Evolutionary conservation across 1,284 basidiomycete genomes (phyloP).

Genomic region (Malassezia globosa): DNA sequence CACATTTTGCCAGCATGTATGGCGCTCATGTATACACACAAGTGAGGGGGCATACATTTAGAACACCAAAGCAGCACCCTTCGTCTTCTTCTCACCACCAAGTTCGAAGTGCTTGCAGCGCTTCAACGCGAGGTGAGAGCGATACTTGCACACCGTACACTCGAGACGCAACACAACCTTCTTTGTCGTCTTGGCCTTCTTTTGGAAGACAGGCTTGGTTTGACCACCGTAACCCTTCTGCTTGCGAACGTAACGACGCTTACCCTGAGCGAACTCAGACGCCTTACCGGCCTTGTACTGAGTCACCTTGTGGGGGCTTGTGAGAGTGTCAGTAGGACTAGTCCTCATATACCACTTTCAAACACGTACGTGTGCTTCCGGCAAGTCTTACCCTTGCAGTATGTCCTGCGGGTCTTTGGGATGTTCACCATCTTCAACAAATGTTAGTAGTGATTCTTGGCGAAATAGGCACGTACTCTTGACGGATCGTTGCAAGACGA

Average conservation of each 20-base stretch:
- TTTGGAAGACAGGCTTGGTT: slow-evolving; percentile 99
- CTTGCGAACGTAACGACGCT: slow-evolving; percentile 96
- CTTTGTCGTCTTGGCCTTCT: slow-evolving; percentile 67
- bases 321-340: neutral
- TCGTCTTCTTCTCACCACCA: slow-evolving; percentile 99
- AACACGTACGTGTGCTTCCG: slow-evolving; percentile 84
- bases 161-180: slow-evolving; percentile 96
- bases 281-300: slow-evolving; percentile 49
- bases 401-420: slow-evolving; percentile 53
- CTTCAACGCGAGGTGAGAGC: slow-evolving; percentile 64
- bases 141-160: slow-evolving; percentile 98
- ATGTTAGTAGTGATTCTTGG: neutral
- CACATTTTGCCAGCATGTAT: neutral
- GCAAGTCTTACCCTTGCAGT: slow-evolving; percentile 98
- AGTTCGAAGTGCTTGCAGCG: slow-evolving; percentile 99
- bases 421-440: slow-evolving; percentile 45
- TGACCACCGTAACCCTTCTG: slow-evolving; percentile 99
- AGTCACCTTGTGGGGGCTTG: slow-evolving; percentile 47
- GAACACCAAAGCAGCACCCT: slow-evolving; percentile 85
- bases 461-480: slow-evolving; percentile 1
- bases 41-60: slow-evolving; percentile 20
- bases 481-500: slow-evolving; percentile 14
- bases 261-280: slow-evolving; percentile 68
- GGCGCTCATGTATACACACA: neutral
- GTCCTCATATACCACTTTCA: neutral